phyloP scores from a whole-genome alignment of 192 early-diverging fungal species.

The Coemansia sp. region DNA sequence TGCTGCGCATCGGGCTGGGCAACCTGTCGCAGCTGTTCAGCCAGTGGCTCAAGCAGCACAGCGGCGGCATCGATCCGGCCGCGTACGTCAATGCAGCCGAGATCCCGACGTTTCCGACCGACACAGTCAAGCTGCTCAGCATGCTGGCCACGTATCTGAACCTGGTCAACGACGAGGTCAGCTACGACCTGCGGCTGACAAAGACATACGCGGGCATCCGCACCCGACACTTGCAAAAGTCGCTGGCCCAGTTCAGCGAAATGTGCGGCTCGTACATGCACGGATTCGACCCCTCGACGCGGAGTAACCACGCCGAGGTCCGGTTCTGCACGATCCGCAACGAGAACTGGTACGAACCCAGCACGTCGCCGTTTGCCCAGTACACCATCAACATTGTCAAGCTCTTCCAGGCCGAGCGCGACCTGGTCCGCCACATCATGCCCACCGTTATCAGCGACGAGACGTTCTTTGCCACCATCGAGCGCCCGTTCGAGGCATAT shows the following conservation, averaged over 20 bases:
- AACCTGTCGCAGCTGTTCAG: constrained; percentile 54
- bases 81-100: constrained; percentile 41
- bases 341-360: constrained; percentile 50
- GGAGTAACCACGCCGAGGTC: constrained; percentile 23
- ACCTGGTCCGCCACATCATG: constrained; percentile 49
- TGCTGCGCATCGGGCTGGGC: constrained; percentile 43
- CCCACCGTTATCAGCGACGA: constrained; percentile 45
- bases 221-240: constrained; percentile 44
- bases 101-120: constrained; percentile 47
- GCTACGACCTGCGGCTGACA: constrained; percentile 45
- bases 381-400: constrained; percentile 48
- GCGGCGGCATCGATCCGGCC: constrained; percentile 49
- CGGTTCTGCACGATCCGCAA: constrained; percentile 45
- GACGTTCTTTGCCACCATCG: constrained; percentile 26
- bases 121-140: constrained; percentile 49
- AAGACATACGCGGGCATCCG: constrained; percentile 46
- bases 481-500: constrained; percentile 39
- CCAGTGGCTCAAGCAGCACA: constrained; percentile 54
- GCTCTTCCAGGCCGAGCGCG: constrained; percentile 49
- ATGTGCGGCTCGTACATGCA: constrained; percentile 42
- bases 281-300: constrained; percentile 10
- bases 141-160: constrained; percentile 53
- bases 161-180: constrained; percentile 50
- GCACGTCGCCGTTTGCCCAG: constrained; percentile 45
- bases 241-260: constrained; percentile 46